Evolutionary conservation across 1,284 basidiomycete genomes (phyloP).

Genomic region (Fistulinella staudtii): DNA sequence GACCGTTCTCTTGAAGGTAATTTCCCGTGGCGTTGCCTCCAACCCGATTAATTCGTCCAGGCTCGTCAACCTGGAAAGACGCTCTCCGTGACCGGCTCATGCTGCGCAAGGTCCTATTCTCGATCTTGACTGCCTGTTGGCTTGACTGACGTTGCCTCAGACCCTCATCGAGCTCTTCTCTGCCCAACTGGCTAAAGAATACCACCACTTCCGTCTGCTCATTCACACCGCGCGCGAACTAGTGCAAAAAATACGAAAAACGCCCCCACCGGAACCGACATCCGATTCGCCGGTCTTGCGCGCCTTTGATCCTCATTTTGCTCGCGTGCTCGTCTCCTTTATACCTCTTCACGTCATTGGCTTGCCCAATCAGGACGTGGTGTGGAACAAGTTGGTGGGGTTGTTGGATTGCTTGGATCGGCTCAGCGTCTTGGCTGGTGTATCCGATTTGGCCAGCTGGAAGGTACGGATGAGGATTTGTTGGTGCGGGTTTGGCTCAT

Average conservation of each 20-base stretch:
- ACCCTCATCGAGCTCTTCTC: constrained; percentile 48
- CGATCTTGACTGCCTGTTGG: background rate
- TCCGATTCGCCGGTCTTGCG: constrained; percentile 47
- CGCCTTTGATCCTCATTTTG: constrained; percentile 69
- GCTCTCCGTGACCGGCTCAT: constrained; percentile 51
- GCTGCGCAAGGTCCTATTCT: constrained; percentile 50
- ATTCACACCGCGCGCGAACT: constrained; percentile 21
- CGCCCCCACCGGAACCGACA: constrained; percentile 33
- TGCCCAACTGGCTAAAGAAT: constrained; percentile 26
- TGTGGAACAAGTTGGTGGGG: constrained; percentile 49
- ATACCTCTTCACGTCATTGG: constrained; percentile 67
- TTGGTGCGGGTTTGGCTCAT: constrained; percentile 3
- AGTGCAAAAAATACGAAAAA: constrained; percentile 18
- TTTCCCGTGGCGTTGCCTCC: background rate
- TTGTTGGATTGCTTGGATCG: constrained; percentile 60
- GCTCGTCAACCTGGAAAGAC: constrained; percentile 41
- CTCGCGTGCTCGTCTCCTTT: constrained; percentile 65
- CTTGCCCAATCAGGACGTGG: constrained; percentile 46
- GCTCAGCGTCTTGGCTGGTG: constrained; percentile 42
- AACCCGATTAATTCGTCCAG: constrained; percentile 23
- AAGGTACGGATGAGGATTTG: constrained; percentile 44
- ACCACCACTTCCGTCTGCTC: constrained; percentile 16
- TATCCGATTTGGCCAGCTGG: constrained; percentile 52
- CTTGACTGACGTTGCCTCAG: constrained; percentile 13
- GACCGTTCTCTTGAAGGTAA: constrained; percentile 41